Evolutionary conservation across 2,329 filamentous ascomycete genomes (phyloP).

Genomic region (Beauveria caledonica): DNA sequence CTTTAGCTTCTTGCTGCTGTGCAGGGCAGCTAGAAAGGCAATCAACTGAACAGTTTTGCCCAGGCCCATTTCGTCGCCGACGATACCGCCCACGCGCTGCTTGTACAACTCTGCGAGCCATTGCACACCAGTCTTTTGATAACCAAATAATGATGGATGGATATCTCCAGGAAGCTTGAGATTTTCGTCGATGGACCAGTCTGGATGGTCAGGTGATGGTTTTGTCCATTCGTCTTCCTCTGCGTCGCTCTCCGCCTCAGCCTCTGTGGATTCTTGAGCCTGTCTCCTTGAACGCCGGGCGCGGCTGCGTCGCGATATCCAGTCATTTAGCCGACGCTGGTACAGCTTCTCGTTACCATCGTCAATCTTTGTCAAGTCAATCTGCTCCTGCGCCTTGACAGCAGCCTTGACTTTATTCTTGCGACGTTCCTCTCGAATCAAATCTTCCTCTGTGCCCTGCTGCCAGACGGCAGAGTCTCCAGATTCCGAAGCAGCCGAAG

Average conservation of each 20-base stretch:
- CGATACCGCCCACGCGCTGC: slow-evolving; percentile 84
- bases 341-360: slow-evolving; percentile 85
- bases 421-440: slow-evolving; percentile 29
- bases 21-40: slow-evolving; percentile 79
- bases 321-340: slow-evolving; percentile 63
- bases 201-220: slow-evolving; percentile 73
- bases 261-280: slow-evolving; percentile 24
- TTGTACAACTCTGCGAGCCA: slow-evolving; percentile 92
- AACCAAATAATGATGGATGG: slow-evolving; percentile 85
- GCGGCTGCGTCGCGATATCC: slow-evolving; percentile 50
- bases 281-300: slow-evolving; percentile 33
- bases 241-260: slow-evolving; percentile 34
- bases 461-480: slow-evolving; percentile 28
- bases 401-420: slow-evolving; percentile 34
- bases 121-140: slow-evolving; percentile 93
- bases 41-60: slow-evolving; percentile 75
- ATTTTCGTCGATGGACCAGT: slow-evolving; percentile 65
- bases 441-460: slow-evolving; percentile 31
- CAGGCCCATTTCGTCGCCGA: slow-evolving; percentile 98
- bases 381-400: slow-evolving; percentile 27
- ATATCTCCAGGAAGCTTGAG: slow-evolving; percentile 87
- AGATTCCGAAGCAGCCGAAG: slow-evolving; percentile 24
- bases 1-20: slow-evolving; percentile 78
- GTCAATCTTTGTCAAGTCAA: slow-evolving; percentile 58
- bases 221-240: slow-evolving; percentile 66